A percentile compares a stretch with the other conserved stretches of the same genome.
Evolutionary conservation across 1,284 basidiomycete genomes (phyloP).

Genomic region (Bondarzewia mesenterica): DNA sequence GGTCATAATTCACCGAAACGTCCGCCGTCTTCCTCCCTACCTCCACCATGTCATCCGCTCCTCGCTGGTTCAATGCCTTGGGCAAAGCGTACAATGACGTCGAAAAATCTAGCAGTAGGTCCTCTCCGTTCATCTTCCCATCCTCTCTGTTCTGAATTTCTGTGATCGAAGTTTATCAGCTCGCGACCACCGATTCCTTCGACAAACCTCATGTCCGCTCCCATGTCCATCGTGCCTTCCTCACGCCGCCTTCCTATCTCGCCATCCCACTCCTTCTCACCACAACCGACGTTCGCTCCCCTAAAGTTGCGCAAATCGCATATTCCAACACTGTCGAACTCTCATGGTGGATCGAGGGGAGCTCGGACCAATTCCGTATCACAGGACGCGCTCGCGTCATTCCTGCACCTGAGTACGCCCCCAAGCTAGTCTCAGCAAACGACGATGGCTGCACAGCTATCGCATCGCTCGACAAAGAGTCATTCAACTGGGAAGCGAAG

Average conservation of each 20-base stretch:
- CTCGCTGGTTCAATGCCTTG: conserved; percentile 44
- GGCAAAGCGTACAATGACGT: conserved; percentile 35
- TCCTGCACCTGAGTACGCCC: conserved; percentile 20
- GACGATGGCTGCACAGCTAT: conserved; percentile 22
- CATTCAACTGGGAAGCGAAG: conserved; percentile 55
- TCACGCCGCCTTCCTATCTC: conserved; percentile 31
- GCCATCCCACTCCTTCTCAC: conserved; percentile 49
- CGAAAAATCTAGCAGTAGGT: conserved; percentile 33
- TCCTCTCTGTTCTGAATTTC: not conserved
- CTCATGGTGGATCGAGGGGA: conserved; percentile 50
- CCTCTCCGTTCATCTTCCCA: not conserved
- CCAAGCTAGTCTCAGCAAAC: not conserved
- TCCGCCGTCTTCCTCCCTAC: not conserved
- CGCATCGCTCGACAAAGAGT: conserved; percentile 28
- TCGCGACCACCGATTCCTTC: conserved; percentile 44
- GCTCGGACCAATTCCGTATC: conserved; percentile 53
- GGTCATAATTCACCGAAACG: not conserved
- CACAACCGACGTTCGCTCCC: conserved; percentile 49
- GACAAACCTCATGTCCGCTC: conserved; percentile 48
- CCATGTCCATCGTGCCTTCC: conserved; percentile 46
- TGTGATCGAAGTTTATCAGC: conserved; percentile 58
- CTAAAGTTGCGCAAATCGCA: conserved; percentile 46
- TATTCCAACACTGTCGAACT: conserved; percentile 37
- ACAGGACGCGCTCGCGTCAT: conserved; percentile 39
- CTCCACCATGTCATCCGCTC: conserved; percentile 11